phyloP scores from a whole-genome alignment of 78 protist species.

The Dictyostelium capitatum region DNA sequence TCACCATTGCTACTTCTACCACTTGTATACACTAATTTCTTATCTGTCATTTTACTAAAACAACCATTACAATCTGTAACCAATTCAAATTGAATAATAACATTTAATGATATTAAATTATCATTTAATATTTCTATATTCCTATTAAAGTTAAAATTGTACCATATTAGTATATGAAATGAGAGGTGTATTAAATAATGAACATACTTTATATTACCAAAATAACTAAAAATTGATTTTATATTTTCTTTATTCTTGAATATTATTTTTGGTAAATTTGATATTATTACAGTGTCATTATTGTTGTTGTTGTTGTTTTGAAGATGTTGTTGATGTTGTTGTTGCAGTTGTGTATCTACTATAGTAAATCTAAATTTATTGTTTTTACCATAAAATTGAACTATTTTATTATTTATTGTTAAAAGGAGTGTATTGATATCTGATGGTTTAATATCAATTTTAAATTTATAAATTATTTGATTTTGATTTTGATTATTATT shows the following conservation, averaged over 20 bases:
- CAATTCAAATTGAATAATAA: neutral
- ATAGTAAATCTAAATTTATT: neutral
- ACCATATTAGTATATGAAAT: too few species aligned
- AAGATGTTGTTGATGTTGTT: too few species aligned
- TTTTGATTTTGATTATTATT: neutral
- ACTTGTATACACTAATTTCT: neutral
- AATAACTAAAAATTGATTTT: neutral
- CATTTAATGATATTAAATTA: neutral
- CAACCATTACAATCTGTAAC: neutral
- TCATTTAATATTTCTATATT: constrained; percentile 1
- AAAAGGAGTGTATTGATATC: neutral
- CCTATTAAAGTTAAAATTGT: neutral
- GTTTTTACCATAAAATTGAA: neutral
- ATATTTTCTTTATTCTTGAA: neutral
- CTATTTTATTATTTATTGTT: neutral
- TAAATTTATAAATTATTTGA: neutral
- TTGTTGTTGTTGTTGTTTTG: neutral
- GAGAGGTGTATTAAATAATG: too few species aligned
- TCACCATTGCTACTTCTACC: neutral
- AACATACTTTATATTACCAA: constrained; percentile 9
- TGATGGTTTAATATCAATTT: neutral
- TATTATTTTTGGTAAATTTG: constrained; percentile 9
- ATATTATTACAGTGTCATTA: neutral
- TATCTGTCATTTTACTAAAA: neutral
- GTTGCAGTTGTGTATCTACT: neutral